A percentile compares a stretch with the other conserved stretches of the same genome.
These are phyloP conservation scores for Extremus antarcticus DNA, from an alignment of 495 filamentous ascomycete genomes.

Conservation along the genomic window DNA sequence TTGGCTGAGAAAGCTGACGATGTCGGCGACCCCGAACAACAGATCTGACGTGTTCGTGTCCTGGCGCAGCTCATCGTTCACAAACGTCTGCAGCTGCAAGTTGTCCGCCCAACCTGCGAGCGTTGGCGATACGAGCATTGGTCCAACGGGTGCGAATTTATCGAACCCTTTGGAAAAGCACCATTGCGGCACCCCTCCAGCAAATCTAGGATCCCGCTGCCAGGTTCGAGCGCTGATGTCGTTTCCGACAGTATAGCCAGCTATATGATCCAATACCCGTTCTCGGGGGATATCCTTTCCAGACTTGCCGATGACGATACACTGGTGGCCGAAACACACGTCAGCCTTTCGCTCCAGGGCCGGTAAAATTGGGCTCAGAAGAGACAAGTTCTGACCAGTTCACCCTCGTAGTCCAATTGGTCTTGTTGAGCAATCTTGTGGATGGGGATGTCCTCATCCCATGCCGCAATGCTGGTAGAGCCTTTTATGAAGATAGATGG, in stretches of 20 bases:
- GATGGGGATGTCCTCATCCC: slow-evolving; percentile 33
- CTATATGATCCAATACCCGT: slow-evolving; percentile 37
- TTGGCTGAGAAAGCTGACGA: slow-evolving; percentile 25
- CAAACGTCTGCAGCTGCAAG: slow-evolving; percentile 30
- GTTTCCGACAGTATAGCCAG: slow-evolving; percentile 40
- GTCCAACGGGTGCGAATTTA: slow-evolving; percentile 32
- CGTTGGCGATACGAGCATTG: slow-evolving; percentile 25
- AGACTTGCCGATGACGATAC: slow-evolving; percentile 36
- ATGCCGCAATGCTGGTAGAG: slow-evolving; percentile 34
- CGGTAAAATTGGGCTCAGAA: too few species aligned
- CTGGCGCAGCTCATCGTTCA: slow-evolving; percentile 35
- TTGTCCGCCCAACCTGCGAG: slow-evolving; percentile 22
- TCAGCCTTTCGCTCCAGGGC: too few species aligned
- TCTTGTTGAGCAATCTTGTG: slow-evolving; percentile 41
- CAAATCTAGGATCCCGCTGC: slow-evolving; percentile 33
- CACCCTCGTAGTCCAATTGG: slow-evolving; percentile 42
- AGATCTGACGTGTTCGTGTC: slow-evolving; percentile 29
- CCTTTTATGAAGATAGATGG: slow-evolving; percentile 46
- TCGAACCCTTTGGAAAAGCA: slow-evolving; percentile 31
- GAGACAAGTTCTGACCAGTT: too few species aligned
- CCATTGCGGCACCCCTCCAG: slow-evolving; percentile 30
- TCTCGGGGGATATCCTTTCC: slow-evolving; percentile 35
- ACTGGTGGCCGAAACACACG: too few species aligned
- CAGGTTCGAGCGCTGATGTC: slow-evolving; percentile 39
- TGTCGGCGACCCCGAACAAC: slow-evolving; percentile 28